A percentile compares a stretch with the other conserved stretches of the same genome.
These are phyloP conservation scores for Choiromyces venosus DNA, from an alignment of 495 filamentous ascomycete genomes.

Conservation along the genomic window DNA sequence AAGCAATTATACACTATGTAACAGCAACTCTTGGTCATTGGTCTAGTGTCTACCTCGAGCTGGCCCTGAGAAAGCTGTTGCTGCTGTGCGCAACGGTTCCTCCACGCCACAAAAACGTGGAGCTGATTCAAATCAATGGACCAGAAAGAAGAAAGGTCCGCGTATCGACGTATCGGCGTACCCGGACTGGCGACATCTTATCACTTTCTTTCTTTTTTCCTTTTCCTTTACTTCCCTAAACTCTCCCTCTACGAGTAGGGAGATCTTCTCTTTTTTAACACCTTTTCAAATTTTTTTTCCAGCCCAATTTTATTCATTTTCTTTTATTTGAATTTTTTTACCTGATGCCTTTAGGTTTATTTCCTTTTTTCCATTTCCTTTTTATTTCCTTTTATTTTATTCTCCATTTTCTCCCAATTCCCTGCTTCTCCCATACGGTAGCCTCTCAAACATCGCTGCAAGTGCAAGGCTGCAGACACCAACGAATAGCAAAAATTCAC, in stretches of 20 bases:
- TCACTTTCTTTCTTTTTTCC: constrained; percentile 7
- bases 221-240: constrained; percentile 1
- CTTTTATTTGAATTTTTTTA: background rate
- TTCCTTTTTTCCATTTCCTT: constrained; percentile 6
- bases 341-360: background rate
- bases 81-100: constrained; percentile 38
- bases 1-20: constrained; percentile 28
- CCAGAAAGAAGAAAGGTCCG: constrained; percentile 25
- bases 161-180: constrained; percentile 39
- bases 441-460: constrained; percentile 11
- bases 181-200: constrained; percentile 32
- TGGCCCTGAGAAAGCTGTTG: constrained; percentile 28
- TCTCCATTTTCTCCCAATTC: constrained; percentile 3
- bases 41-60: constrained; percentile 8
- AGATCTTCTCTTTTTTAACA: background rate
- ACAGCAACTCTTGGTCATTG: constrained; percentile 18
- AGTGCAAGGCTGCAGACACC: background rate
- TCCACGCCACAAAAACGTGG: constrained; percentile 40
- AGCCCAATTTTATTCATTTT: background rate
- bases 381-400: constrained; percentile 4
- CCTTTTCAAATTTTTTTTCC: background rate
- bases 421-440: background rate
- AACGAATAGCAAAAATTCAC: constrained; percentile 20
- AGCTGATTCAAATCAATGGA: constrained; percentile 36
- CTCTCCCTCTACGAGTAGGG: background rate